A percentile compares a stretch with the other conserved stretches of the same genome.
Evolutionary conservation across 2,329 filamentous ascomycete species (phyloP).

Genomic region (Pyrenophora tritici-repentis): DNA sequence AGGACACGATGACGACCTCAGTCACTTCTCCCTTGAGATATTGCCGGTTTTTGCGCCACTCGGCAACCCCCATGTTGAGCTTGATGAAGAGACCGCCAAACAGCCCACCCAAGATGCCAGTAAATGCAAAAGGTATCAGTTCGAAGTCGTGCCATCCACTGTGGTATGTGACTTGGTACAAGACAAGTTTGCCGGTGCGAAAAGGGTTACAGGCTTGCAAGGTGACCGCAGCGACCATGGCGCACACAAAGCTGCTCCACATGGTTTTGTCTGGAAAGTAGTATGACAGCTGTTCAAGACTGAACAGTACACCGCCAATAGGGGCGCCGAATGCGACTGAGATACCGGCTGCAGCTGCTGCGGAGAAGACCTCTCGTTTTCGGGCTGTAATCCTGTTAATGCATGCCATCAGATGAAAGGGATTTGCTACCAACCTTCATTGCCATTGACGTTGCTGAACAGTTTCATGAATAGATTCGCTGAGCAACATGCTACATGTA

Average conservation of each 20-base stretch:
- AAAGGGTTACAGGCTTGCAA: constrained; percentile 94
- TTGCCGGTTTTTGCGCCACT: constrained; percentile 74
- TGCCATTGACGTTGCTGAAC: constrained; percentile 78
- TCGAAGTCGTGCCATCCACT: constrained; percentile 94
- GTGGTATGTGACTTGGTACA: constrained; percentile 95
- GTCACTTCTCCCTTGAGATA: constrained; percentile 71
- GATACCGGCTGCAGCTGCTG: constrained; percentile 88
- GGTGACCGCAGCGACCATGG: constrained; percentile 96
- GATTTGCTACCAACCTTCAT: constrained; percentile 68
- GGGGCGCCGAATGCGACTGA: constrained; percentile 93
- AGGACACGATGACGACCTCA: constrained; percentile 79
- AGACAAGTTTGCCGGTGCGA: constrained; percentile 88
- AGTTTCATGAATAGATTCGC: constrained; percentile 92
- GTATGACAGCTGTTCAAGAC: constrained; percentile 93
- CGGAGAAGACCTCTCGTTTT: constrained; percentile 90
- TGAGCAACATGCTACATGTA: constrained; percentile 96
- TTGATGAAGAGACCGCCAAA: constrained; percentile 96
- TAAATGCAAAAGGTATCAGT: constrained; percentile 80
- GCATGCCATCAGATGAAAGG: background rate
- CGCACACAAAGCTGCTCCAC: constrained; percentile 99
- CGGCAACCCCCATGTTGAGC: constrained; percentile 83
- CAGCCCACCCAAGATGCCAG: constrained; percentile 88
- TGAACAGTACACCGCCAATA: constrained; percentile 93
- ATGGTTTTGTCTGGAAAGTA: constrained; percentile 99
- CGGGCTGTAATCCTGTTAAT: constrained; percentile 63